Evolutionary conservation across 2,329 filamentous ascomycete genomes (phyloP).

Genomic region (Metarhizium brunneum): DNA sequence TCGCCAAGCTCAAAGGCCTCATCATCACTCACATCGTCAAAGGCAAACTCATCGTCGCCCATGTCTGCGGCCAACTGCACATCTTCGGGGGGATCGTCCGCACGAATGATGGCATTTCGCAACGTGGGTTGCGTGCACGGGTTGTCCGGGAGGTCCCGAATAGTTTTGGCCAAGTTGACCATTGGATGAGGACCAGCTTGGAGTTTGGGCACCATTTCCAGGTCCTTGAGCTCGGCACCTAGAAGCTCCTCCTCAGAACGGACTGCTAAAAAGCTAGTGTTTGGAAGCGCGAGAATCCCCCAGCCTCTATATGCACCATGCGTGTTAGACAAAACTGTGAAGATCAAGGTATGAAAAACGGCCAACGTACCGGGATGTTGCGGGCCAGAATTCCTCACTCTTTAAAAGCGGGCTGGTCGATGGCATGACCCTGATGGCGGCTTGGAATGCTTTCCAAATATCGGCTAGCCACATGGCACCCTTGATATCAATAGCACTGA

Average conservation of each 20-base stretch:
- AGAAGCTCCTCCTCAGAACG: constrained; percentile 23
- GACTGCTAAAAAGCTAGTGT: constrained; percentile 32
- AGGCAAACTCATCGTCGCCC: constrained; percentile 9
- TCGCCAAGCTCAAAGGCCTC: constrained; percentile 10
- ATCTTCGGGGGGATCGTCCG: neutral
- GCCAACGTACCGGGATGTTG: constrained; percentile 17
- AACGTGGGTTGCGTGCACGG: constrained; percentile 12
- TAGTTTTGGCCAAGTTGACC: constrained; percentile 17
- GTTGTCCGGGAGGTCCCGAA: constrained; percentile 20
- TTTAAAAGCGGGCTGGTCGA: constrained; percentile 9
- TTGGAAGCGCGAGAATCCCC: constrained; percentile 38
- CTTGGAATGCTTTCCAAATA: constrained; percentile 35
- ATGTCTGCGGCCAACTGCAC: constrained; percentile 5
- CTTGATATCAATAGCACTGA: constrained; percentile 41
- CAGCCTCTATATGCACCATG: constrained; percentile 27
- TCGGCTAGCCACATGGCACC: constrained; percentile 40
- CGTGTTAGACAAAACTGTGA: neutral
- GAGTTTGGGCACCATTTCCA: constrained; percentile 12
- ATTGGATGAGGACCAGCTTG: constrained; percentile 8
- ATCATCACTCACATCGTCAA: constrained; percentile 1
- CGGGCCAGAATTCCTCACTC: constrained; percentile 21
- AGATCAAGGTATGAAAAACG: neutral
- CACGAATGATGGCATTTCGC: neutral
- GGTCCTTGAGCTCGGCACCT: constrained; percentile 15
- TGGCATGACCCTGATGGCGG: constrained; percentile 16